These are phyloP conservation scores for Fusarium succisae DNA, from an alignment of 2,329 filamentous ascomycete genomes.

Conservation along the genomic window DNA sequence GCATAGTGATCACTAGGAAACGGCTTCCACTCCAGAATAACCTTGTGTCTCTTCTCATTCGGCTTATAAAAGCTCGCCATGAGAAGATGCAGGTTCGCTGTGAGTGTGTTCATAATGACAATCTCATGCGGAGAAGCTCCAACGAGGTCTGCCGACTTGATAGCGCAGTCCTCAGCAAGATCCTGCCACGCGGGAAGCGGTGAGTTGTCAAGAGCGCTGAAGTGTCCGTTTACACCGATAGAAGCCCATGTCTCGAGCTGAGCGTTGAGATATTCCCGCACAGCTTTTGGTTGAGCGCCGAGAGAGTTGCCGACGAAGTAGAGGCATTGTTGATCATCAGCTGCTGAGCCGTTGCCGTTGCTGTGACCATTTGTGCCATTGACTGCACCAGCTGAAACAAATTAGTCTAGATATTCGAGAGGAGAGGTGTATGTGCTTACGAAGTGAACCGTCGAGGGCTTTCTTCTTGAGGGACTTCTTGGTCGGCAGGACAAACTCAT, in stretches of 20 bases:
- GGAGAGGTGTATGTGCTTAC: conserved; percentile 40
- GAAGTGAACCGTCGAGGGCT: conserved; percentile 58
- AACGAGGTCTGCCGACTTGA: conserved; percentile 76
- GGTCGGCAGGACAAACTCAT: conserved; percentile 81
- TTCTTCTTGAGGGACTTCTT: conserved; percentile 75
- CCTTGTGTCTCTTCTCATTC: conserved; percentile 72
- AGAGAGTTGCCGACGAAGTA: conserved; percentile 94
- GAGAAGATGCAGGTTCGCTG: conserved; percentile 81
- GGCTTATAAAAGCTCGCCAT: conserved; percentile 87
- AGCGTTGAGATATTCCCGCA: conserved; percentile 70
- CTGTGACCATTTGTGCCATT: conserved; percentile 28
- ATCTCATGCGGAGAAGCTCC: conserved; percentile 79
- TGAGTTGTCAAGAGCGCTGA: conserved; percentile 73
- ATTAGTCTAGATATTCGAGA: neutral
- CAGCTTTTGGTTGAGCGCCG: conserved; percentile 80
- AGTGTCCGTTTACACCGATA: conserved; percentile 87
- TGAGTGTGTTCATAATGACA: conserved; percentile 88
- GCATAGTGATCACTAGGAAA: conserved; percentile 92
- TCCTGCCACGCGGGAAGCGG: conserved; percentile 78
- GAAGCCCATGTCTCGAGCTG: conserved; percentile 87
- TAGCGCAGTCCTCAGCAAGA: conserved; percentile 78
- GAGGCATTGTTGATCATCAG: conserved; percentile 56
- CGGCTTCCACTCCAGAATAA: conserved; percentile 88
- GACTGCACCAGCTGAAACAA: neutral
- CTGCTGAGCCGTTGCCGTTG: conserved; percentile 35